Percentiles rank a stretch among this genome's conserved stretches.
phyloP scores from a whole-genome alignment of 805 yeast species.

The Clavispora carvajalis region DNA sequence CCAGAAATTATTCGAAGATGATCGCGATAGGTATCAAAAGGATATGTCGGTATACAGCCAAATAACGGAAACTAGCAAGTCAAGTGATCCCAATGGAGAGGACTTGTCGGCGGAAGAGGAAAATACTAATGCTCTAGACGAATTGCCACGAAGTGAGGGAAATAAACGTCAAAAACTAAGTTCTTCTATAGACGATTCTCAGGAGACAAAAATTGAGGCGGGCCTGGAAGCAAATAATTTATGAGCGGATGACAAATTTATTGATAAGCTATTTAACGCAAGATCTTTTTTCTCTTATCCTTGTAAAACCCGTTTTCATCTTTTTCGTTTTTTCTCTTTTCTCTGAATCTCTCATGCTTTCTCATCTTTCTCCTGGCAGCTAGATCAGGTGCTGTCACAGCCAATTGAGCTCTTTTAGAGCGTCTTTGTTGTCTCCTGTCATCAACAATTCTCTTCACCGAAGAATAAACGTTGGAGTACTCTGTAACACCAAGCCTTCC shows the following conservation, averaged over 20 bases:
- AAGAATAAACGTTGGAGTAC: constrained; percentile 55
- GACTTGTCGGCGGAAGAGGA: background rate
- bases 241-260: background rate
- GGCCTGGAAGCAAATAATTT: background rate
- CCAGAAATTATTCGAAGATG: constrained; percentile 71
- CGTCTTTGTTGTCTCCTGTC: constrained; percentile 70
- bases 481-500: constrained; percentile 65
- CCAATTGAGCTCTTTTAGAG: constrained; percentile 68
- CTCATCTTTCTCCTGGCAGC: constrained; percentile 74
- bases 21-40: constrained; percentile 64
- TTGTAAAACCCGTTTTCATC: constrained; percentile 74
- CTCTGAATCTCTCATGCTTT: constrained; percentile 71
- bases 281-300: background rate
- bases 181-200: background rate
- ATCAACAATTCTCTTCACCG: constrained; percentile 56
- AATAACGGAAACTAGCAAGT: constrained; percentile 1
- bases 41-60: constrained; percentile 58
- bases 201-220: background rate
- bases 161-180: background rate
- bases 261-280: background rate
- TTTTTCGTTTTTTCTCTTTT: constrained; percentile 67
- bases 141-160: background rate
- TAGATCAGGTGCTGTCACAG: constrained; percentile 71
- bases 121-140: background rate
- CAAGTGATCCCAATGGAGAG: background rate